These are phyloP conservation scores for Aechmea fasciata DNA, from an alignment of 176 grass and related monocot genomes.

Conservation along the genomic window DNA sequence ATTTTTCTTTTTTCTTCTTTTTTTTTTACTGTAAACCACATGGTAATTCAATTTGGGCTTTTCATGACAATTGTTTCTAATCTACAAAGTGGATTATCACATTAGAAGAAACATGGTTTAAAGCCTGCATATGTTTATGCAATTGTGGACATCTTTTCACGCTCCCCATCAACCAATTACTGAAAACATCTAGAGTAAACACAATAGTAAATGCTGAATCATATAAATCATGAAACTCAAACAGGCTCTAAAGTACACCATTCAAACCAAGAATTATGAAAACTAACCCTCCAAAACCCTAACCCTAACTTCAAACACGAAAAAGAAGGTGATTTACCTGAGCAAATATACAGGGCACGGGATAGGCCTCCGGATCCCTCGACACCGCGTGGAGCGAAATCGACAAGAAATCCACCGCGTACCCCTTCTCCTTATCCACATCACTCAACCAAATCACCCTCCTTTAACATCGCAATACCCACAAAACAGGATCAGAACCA, in stretches of 20 bases:
- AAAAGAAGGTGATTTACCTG: constrained; percentile 36
- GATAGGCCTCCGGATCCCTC: constrained; percentile 70
- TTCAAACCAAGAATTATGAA: background rate
- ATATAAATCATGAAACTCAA: no score
- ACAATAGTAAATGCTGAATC: no score
- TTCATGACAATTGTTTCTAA: no score
- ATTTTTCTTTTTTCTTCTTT: no score
- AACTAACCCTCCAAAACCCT: background rate
- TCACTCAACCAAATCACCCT: constrained; percentile 88
- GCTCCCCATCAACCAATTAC: no score
- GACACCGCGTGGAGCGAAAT: constrained; percentile 88
- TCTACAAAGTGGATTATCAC: no score
- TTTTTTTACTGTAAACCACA: no score
- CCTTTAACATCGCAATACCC: constrained; percentile 30
- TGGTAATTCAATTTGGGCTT: no score
- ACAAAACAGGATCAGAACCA: background rate
- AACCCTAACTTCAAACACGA: background rate
- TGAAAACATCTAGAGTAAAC: no score
- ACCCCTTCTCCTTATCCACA: constrained; percentile 54
- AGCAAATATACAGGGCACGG: constrained; percentile 71
- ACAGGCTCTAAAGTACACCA: background rate
- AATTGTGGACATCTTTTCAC: no score
- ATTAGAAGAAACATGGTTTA: no score
- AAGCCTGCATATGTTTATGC: no score
- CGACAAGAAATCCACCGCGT: constrained; percentile 66